Conservation (phyloP, 371 early-diverging fungal genomes). For the Mucor irregularis region DNA sequence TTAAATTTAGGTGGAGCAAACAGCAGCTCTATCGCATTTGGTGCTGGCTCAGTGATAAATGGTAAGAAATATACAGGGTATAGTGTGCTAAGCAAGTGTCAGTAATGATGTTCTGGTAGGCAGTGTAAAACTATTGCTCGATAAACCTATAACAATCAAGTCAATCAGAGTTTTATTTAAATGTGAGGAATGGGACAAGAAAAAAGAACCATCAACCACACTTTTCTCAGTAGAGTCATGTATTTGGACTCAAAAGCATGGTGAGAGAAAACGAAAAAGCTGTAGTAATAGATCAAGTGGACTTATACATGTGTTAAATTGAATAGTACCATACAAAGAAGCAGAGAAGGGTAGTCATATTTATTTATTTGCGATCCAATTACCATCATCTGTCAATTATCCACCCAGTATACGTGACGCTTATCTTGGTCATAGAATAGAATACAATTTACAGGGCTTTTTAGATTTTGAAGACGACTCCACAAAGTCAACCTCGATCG, state of each 20-base stretch:
- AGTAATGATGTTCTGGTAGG: constrained; percentile 17
- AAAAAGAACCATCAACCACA: constrained; percentile 2
- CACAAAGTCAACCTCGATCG: constrained; percentile 16
- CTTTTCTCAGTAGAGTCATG: constrained; percentile 34
- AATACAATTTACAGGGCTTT: constrained; percentile 40
- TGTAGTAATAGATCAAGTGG: background rate
- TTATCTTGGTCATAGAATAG: constrained; percentile 35
- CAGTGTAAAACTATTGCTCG: constrained; percentile 33
- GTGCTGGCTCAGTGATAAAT: constrained; percentile 45
- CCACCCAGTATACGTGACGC: constrained; percentile 42
- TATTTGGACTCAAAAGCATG: constrained; percentile 23
- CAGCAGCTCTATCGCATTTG: constrained; percentile 35
- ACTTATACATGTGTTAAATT: too few relatives aligned
- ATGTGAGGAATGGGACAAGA: constrained; percentile 29
- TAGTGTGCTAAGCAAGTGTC: background rate
- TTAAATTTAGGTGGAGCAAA: constrained; percentile 29
- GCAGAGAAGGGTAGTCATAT: constrained; percentile 35
- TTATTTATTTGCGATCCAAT: constrained; percentile 45
- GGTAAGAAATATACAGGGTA: constrained; percentile 21
- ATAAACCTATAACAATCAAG: constrained; percentile 28
- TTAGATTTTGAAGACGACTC: constrained; percentile 12
- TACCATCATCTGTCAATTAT: constrained; percentile 40
- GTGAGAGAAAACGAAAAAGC: background rate
- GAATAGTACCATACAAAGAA: background rate
- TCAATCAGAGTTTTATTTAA: constrained; percentile 37